phyloP scores from a whole-genome alignment of 768 basidiomycete species.

The Calocera viscosa region DNA sequence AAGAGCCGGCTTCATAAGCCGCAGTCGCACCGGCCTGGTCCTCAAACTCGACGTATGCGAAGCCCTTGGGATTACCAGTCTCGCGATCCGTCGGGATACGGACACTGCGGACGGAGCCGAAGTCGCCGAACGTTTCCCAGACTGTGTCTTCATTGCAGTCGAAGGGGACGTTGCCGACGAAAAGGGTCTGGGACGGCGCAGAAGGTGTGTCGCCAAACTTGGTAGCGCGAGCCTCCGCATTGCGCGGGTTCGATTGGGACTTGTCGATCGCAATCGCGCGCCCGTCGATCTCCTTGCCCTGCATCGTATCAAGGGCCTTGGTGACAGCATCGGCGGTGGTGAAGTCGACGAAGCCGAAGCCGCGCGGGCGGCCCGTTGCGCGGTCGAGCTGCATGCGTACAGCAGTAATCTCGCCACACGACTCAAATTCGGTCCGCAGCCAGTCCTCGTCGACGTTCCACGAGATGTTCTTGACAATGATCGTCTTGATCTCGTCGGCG shows the following conservation, averaged over 20 bases:
- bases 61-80: slow-evolving; percentile 81
- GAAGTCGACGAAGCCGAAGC: slow-evolving; percentile 35
- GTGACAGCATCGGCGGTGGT: slow-evolving; percentile 30
- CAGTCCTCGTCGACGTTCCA: slow-evolving; percentile 98
- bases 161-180: slow-evolving; percentile 85
- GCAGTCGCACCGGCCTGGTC: slow-evolving; percentile 66
- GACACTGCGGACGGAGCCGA: slow-evolving; percentile 72
- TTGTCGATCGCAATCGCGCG: slow-evolving; percentile 75
- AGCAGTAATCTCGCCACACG: slow-evolving; percentile 78
- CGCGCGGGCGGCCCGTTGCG: slow-evolving; percentile 30
- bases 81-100: slow-evolving; percentile 89
- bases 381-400: slow-evolving; percentile 62
- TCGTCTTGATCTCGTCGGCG: slow-evolving; percentile 46
- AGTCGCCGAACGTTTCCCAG: slow-evolving; percentile 83
- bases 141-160: slow-evolving; percentile 65
- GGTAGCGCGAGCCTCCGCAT: slow-evolving; percentile 57
- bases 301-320: slow-evolving; percentile 59
- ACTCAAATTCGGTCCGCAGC: slow-evolving; percentile 78
- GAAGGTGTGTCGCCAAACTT: slow-evolving; percentile 60
- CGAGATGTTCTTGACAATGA: slow-evolving; percentile 87
- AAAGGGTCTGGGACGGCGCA: slow-evolving; percentile 63
- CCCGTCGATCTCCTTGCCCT: slow-evolving; percentile 85
- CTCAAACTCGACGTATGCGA: slow-evolving; percentile 91
- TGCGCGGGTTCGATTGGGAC: slow-evolving; percentile 35
- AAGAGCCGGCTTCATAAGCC: slow-evolving; percentile 52